Base-by-base conservation (phyloP, 2,329 filamentous ascomycete genomes). In the Ceratocystis cubensis region DNA sequence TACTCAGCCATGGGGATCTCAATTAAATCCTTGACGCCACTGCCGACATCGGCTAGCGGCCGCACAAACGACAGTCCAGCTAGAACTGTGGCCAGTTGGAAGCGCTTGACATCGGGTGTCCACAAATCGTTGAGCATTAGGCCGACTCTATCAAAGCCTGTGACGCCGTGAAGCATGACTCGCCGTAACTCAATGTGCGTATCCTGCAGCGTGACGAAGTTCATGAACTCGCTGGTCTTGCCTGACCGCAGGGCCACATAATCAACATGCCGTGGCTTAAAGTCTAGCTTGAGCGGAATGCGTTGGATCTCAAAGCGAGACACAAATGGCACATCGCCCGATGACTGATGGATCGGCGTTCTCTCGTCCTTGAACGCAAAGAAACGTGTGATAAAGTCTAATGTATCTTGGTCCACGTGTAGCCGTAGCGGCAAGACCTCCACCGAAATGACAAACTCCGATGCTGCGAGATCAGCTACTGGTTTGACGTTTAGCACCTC, bases 211-310 rank as follows among this genome's bases (percentile, higher is more conserved):
- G 93, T 89, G 70, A 99, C 83, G 74, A 99, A 96, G 75, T 99
- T 99, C 92, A 97, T 97, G 72, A 99, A 96, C 74, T 99, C 94
- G 0, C 91, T 96, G 0, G 94, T 97, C 70, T 90, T 91, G 1
- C 94, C 94, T 1, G 94, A 96, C 30, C 92, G 86, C 2, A 99
- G 82, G 2, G 92, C 92, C 0, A 87, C 89, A 71, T 99, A 99
- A 75, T 99, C 93, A 20, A 99, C 90, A n/a, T 91, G 85, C 76
- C 99, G 97, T 7, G 94, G 94, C 75, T 99, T 99, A 78, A 99
- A 99, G 75, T 99, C 94, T 2, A 85, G 84, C 72, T 88, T 91
- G 66, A 99, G 82, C 1, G 86, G 86, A 28, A 99, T 84, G 3
- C 89, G 84, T 70, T 90, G 88, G 61, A 99, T 82, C 76, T 97